Evolutionary conservation across 2,329 filamentous ascomycete species (phyloP).

Genomic region (Colletotrichum sp.): DNA sequence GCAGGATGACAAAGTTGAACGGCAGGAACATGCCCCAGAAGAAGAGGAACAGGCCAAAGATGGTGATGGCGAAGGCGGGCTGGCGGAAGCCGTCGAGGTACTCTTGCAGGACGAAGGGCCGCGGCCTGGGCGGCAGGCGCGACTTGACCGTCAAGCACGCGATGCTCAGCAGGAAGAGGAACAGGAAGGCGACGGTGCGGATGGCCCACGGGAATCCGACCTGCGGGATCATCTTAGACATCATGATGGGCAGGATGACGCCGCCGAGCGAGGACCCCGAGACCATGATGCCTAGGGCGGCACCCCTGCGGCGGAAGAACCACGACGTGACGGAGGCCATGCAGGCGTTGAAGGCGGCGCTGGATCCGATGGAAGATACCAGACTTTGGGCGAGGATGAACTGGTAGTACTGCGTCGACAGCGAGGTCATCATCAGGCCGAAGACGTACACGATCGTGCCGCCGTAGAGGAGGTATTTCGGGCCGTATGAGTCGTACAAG

Average conservation of each 20-base stretch:
- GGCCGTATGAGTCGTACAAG: slow-evolving; percentile 69
- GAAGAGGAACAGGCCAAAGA: slow-evolving; percentile 57
- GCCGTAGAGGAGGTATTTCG: slow-evolving; percentile 57
- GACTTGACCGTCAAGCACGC: slow-evolving; percentile 41
- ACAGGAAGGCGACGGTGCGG: slow-evolving; percentile 50
- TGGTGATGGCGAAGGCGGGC: slow-evolving; percentile 45
- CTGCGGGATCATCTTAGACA: slow-evolving; percentile 55
- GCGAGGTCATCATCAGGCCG: slow-evolving; percentile 68
- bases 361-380: slow-evolving; percentile 44
- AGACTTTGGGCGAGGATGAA: slow-evolving; percentile 48
- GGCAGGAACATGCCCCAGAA: slow-evolving; percentile 60
- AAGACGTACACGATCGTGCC: slow-evolving; percentile 65
- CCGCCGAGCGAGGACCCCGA: slow-evolving; percentile 61
- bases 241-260: slow-evolving; percentile 65
- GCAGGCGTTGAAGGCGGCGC: slow-evolving; percentile 46
- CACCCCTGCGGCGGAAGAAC: slow-evolving; percentile 57
- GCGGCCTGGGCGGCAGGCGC: slow-evolving; percentile 48
- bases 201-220: slow-evolving; percentile 55
- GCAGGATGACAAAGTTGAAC: slow-evolving; percentile 57
- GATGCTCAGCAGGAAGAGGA: slow-evolving; percentile 41
- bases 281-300: slow-evolving; percentile 58
- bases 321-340: slow-evolving; percentile 52
- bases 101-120: slow-evolving; percentile 48
- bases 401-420: slow-evolving; percentile 50
- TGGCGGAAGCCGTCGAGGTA: slow-evolving; percentile 54